A percentile compares a stretch with the other conserved stretches of the same genome.
Evolutionary conservation across 805 yeast species (phyloP).

Genomic region (Candida oleophila): DNA sequence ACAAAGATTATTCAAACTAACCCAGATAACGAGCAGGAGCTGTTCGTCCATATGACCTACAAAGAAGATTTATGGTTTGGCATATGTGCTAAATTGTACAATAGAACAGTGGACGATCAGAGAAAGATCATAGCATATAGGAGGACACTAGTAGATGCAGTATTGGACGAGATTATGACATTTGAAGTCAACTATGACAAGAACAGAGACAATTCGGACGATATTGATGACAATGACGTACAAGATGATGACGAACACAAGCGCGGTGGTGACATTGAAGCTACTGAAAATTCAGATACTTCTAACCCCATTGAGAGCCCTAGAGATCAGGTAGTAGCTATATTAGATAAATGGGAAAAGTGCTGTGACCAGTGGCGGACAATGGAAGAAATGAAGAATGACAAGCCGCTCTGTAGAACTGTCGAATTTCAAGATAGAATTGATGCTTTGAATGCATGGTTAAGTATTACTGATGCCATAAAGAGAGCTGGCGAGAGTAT

Average conservation of each 20-base stretch:
- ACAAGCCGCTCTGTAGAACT: conserved; percentile 68
- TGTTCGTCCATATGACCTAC: conserved; percentile 51
- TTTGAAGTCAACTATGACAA: conserved; percentile 54
- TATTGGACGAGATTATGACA: conserved; percentile 64
- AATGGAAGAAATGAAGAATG: conserved; percentile 70
- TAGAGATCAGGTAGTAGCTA: conserved; percentile 47
- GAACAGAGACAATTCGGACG: background rate
- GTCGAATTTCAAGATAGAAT: conserved; percentile 63
- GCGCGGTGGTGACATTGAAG: too few relatives aligned
- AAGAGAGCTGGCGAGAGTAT: conserved; percentile 59
- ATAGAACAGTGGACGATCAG: conserved; percentile 80
- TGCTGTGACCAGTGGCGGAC: conserved; percentile 81
- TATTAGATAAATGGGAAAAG: conserved; percentile 61
- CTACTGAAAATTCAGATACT: conserved; percentile 22
- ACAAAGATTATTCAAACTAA: conserved; percentile 59
- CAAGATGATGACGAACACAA: too few relatives aligned
- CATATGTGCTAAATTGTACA: conserved; percentile 75
- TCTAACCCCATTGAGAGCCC: conserved; percentile 21
- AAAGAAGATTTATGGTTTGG: conserved; percentile 86
- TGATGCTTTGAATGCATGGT: conserved; percentile 84
- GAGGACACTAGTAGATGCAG: conserved; percentile 68
- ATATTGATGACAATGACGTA: background rate
- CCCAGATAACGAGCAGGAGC: conserved; percentile 40
- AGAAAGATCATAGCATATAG: conserved; percentile 63
- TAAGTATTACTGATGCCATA: conserved; percentile 68